A percentile compares a stretch with the other conserved stretches of the same genome.
Conservation (phyloP, 1,284 basidiomycete species). For the Kalmanozyma brasiliensis region DNA sequence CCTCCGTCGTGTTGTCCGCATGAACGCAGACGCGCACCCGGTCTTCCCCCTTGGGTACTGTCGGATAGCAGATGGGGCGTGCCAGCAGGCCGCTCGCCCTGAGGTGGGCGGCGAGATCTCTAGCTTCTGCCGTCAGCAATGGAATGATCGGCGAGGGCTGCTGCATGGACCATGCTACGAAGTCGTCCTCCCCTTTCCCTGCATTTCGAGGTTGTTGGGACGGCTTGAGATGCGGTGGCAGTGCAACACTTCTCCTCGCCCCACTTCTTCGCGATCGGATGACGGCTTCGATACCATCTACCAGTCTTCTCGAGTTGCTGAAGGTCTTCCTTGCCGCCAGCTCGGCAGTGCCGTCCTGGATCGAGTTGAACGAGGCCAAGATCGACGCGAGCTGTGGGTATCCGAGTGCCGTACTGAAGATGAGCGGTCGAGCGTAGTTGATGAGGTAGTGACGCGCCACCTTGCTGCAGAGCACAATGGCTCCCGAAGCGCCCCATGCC, state of each 20-base stretch:
- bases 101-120: conserved; percentile 77
- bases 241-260: conserved; percentile 7
- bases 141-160: conserved; percentile 80
- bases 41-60: conserved; percentile 82
- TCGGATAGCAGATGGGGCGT: conserved; percentile 78
- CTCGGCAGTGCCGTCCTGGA: conserved; percentile 77
- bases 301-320: conserved; percentile 9
- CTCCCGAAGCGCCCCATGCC: conserved; percentile 69
- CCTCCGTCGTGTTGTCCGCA: conserved; percentile 76
- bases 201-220: neutral
- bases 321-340: conserved; percentile 54
- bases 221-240: conserved; percentile 24
- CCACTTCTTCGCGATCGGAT: conserved; percentile 9
- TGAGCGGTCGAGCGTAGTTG: conserved; percentile 88
- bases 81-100: conserved; percentile 75
- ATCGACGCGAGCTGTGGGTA: conserved; percentile 72
- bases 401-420: conserved; percentile 58
- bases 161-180: conserved; percentile 34
- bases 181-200: conserved; percentile 8
- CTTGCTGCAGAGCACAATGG: conserved; percentile 79
- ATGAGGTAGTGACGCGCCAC: conserved; percentile 84
- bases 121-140: conserved; percentile 79
- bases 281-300: conserved; percentile 16
- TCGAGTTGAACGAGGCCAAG: conserved; percentile 80
- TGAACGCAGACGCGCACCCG: conserved; percentile 87